A percentile compares a stretch with the other conserved stretches of the same genome.
Evolutionary conservation across 2,329 filamentous ascomycete species (phyloP).

Genomic region (Xylaria sp.): DNA sequence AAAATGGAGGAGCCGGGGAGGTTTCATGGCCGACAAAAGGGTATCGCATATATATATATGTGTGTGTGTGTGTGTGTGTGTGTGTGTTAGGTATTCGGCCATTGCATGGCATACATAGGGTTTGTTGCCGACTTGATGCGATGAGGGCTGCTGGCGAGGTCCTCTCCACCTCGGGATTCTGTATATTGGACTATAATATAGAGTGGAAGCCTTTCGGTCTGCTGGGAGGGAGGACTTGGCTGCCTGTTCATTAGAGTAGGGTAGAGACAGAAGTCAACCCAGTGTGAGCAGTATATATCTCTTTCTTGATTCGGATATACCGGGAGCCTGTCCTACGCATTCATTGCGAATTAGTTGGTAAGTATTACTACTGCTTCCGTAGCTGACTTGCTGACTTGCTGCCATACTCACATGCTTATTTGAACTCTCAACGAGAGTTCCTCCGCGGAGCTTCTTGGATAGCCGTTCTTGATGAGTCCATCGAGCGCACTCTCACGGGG

Average conservation of each 20-base stretch:
- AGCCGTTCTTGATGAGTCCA: too few relatives aligned
- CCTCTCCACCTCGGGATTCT: neutral
- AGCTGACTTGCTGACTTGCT: neutral
- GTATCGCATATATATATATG: too few relatives aligned
- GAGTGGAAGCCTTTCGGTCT: neutral
- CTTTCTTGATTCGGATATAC: too few relatives aligned
- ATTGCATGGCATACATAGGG: neutral
- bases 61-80: too few relatives aligned
- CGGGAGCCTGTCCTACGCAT: neutral
- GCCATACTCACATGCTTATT: neutral
- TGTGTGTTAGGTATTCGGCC: neutral
- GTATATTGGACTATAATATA: constrained; percentile 17
- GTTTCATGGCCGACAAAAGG: neutral
- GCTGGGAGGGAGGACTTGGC: neutral
- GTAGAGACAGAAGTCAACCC: neutral
- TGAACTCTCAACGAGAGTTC: too few relatives aligned
- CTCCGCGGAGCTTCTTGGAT: too few relatives aligned
- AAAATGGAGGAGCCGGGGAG: neutral
- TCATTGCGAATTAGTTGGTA: neutral
- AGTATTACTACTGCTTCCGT: neutral
- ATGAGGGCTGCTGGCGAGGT: neutral
- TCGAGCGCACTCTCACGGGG: too few relatives aligned
- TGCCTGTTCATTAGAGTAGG: too few relatives aligned
- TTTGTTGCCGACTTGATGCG: neutral
- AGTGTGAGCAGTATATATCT: neutral